A percentile compares a stretch with the other conserved stretches of the same genome.
Conservation (phyloP, 2,329 filamentous ascomycete species). For the Fusarium sp. region DNA sequence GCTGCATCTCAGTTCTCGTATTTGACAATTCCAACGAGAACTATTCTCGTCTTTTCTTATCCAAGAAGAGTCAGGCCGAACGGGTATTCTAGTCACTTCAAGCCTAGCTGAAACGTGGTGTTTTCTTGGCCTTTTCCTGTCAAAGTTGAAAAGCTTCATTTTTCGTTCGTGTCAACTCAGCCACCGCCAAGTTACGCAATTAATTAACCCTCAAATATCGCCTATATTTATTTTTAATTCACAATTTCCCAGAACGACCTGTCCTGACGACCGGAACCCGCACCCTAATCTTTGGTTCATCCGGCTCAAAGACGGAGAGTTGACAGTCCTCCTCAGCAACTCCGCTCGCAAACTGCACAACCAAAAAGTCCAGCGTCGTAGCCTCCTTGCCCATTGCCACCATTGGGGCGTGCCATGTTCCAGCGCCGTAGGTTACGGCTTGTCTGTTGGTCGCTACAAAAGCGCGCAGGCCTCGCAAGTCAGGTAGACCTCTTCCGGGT, state of each 20-base stretch:
- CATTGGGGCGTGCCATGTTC: constrained; percentile 98
- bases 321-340: constrained; percentile 89
- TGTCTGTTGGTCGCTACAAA: constrained; percentile 84
- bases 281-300: constrained; percentile 55
- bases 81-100: constrained; percentile 15
- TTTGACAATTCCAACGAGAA: constrained; percentile 2
- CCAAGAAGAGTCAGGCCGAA: not conserved
- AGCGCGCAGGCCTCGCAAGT: constrained; percentile 75
- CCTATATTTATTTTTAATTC: constrained; percentile 8
- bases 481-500: constrained; percentile 75
- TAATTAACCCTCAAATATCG: constrained; percentile 25
- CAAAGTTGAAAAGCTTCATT: not conserved
- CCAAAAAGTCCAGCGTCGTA: constrained; percentile 82
- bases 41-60: constrained; percentile 14
- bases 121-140: not conserved
- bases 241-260: constrained; percentile 18
- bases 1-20: constrained; percentile 3
- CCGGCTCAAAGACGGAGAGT: constrained; percentile 66
- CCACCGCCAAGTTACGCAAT: constrained; percentile 27
- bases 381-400: constrained; percentile 75
- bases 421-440: constrained; percentile 91
- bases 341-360: constrained; percentile 89
- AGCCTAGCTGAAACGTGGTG: constrained; percentile 21
- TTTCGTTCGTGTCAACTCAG: constrained; percentile 17
- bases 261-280: constrained; percentile 26